phyloP scores from a whole-genome alignment of 2,329 filamentous ascomycete species.

The Cryphonectria naterciae region DNA sequence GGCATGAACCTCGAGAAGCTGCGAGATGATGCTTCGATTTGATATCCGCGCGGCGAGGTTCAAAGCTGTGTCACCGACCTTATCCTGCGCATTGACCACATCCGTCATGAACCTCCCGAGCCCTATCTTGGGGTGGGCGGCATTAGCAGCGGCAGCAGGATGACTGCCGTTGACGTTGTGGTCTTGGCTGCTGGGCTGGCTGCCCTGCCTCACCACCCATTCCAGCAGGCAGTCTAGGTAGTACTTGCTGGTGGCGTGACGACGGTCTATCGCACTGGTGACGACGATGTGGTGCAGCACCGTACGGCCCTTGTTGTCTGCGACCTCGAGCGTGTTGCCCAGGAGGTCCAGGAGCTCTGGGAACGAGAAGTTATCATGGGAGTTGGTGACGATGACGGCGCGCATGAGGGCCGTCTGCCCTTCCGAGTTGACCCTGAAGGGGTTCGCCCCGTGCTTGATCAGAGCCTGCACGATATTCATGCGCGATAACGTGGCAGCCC shows the following conservation, averaged over 20 bases:
- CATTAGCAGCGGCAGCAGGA: neutral
- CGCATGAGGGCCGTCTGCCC: conserved; percentile 94
- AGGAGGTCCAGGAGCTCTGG: conserved; percentile 88
- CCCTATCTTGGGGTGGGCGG: conserved; percentile 68
- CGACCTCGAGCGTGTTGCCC: conserved; percentile 85
- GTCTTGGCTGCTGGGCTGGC: conserved; percentile 46
- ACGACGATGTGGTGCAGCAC: conserved; percentile 96
- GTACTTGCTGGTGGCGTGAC: conserved; percentile 89
- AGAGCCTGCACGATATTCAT: conserved; percentile 81
- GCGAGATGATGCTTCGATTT: conserved; percentile 94
- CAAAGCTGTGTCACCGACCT: conserved; percentile 90
- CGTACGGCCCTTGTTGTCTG: conserved; percentile 86
- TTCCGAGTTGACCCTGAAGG: conserved; percentile 83
- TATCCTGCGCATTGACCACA: conserved; percentile 94
- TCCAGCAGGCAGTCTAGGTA: conserved; percentile 94
- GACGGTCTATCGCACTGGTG: conserved; percentile 91
- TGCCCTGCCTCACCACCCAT: conserved; percentile 86
- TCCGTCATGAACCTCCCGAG: conserved; percentile 94
- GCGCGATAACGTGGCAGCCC: conserved; percentile 91
- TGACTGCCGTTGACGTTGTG: conserved; percentile 32
- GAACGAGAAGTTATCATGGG: conserved; percentile 87
- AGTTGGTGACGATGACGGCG: conserved; percentile 91
- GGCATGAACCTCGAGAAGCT: conserved; percentile 91
- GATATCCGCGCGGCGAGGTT: conserved; percentile 93
- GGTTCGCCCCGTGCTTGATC: conserved; percentile 82